A percentile compares a stretch with the other conserved stretches of the same genome.
Conservation (phyloP, 2,329 filamentous ascomycete species). For the Exserohilum rostratum region DNA sequence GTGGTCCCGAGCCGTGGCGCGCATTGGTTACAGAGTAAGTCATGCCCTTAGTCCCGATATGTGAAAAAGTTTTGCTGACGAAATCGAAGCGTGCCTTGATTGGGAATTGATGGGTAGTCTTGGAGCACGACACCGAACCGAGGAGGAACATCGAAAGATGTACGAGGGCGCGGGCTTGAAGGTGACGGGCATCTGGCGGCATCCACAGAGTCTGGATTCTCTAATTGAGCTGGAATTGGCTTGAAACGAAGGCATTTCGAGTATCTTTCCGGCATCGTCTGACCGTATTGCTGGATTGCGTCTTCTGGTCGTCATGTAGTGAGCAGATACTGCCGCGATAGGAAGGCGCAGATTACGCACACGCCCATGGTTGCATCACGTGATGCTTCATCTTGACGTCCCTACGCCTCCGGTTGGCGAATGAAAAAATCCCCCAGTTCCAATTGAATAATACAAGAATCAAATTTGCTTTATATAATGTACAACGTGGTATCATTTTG, state of each 20-base stretch:
- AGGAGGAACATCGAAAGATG: conserved; percentile 25
- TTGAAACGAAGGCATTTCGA: neutral
- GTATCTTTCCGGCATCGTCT: neutral
- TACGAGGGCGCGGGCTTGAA: conserved; percentile 28
- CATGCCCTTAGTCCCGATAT: neutral
- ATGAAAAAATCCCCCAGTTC: too few species aligned
- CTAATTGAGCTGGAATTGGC: conserved; percentile 32
- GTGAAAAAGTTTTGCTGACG: neutral
- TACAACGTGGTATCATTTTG: too few species aligned
- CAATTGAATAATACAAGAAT: too few species aligned
- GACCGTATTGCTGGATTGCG: too few species aligned
- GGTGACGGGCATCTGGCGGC: conserved; percentile 27
- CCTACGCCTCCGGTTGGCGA: too few species aligned
- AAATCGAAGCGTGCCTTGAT: conserved; percentile 22
- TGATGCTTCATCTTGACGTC: too few species aligned
- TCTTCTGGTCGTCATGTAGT: too few species aligned
- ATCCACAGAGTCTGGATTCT: conserved; percentile 27
- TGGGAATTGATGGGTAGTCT: conserved; percentile 35
- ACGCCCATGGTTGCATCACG: too few species aligned
- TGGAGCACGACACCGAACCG: conserved; percentile 32
- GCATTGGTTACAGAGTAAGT: conserved; percentile 32
- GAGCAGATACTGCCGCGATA: too few species aligned
- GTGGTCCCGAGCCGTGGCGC: conserved; percentile 33
- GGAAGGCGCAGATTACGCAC: too few species aligned
- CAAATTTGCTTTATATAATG: too few species aligned